Evolutionary conservation across 1,284 basidiomycete species (phyloP), one percentile per base, ranked within the genome.

Genomic region (Apiotrichum porosum): DNA sequence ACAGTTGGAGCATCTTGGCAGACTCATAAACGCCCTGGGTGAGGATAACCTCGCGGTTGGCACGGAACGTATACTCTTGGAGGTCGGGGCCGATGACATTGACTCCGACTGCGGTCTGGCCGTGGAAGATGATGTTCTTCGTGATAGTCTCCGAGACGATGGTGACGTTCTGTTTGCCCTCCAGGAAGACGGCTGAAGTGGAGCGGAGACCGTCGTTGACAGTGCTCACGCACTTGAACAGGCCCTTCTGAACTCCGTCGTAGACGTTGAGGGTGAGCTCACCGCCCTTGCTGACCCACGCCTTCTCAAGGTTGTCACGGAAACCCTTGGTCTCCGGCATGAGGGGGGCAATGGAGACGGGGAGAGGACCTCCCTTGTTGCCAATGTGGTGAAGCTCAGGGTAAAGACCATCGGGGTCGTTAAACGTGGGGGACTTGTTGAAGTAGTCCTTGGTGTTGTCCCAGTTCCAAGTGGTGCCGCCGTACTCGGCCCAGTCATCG

Each of bases 401-500:
- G 37, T 30, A 9, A 4, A 42, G 13, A 21, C 37, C 41, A 40
- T 52, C 40, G 42, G 48, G 45, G 35, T 44, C 45, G 37, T 44
- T 42, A 37, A 31, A 52, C 8, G 46, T 47, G 26, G 36, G 21
- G 18, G 46, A 33, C 46, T 52, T 52, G 42, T 41, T 44, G 21
- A 52, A 52, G 46, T 52, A 52, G 46, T 47, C 46, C 46, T 49
- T 48, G 42, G 41, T 34, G 21, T 38, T 42, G 15, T 37, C 26
- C 49, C 49, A 50, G 36, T 19, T 19, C 46, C 46, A 51, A 6
- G 40, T 39, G 15, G 19, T 38, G 15, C 50, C 50, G 18, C 50
- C 50, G 17, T 22, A 42, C n/a, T 22, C 32, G 10, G 24, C 35
- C 74, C 78, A 78, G 55, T 83, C 79, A 38, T 49, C 42, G 55